phyloP scores from a whole-genome alignment of 225 moss, liverwort and hornwort species.

The Pseudoscleropodium purum region DNA sequence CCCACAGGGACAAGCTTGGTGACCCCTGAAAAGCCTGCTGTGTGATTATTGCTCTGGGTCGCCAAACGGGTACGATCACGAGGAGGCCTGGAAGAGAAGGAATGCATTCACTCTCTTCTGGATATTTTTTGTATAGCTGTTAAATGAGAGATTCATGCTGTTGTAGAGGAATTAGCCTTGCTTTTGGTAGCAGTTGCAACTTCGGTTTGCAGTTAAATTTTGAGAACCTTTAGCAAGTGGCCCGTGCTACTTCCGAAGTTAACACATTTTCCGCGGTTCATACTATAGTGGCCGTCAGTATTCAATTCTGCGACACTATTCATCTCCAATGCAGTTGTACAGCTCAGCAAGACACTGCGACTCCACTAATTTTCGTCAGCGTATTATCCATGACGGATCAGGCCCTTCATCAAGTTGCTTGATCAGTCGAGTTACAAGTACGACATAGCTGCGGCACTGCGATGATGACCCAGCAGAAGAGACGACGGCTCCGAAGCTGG shows the following conservation, averaged over 20 bases:
- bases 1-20: conserved; percentile 42
- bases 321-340: not conserved
- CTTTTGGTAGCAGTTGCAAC: conserved; percentile 7
- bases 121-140: conserved; percentile 20
- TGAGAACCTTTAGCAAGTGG: conserved; percentile 12
- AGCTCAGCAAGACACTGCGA: not conserved
- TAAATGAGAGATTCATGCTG: not conserved
- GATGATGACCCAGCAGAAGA: not conserved
- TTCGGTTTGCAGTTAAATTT: conserved; percentile 23
- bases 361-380: not conserved
- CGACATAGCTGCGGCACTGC: not conserved
- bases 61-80: not conserved
- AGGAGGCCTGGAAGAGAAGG: not conserved
- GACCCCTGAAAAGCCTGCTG: conserved; percentile 9
- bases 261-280: conserved; percentile 10
- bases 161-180: not conserved
- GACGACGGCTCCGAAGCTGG: not conserved
- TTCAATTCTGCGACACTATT: not conserved
- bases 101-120: not conserved
- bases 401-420: not conserved
- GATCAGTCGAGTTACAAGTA: not conserved
- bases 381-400: not conserved
- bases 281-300: not conserved
- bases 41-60: conserved; percentile 1
- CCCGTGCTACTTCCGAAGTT: conserved; percentile 1